phyloP scores from a whole-genome alignment of 768 basidiomycete genomes.

The Hypholoma sublateritium region DNA sequence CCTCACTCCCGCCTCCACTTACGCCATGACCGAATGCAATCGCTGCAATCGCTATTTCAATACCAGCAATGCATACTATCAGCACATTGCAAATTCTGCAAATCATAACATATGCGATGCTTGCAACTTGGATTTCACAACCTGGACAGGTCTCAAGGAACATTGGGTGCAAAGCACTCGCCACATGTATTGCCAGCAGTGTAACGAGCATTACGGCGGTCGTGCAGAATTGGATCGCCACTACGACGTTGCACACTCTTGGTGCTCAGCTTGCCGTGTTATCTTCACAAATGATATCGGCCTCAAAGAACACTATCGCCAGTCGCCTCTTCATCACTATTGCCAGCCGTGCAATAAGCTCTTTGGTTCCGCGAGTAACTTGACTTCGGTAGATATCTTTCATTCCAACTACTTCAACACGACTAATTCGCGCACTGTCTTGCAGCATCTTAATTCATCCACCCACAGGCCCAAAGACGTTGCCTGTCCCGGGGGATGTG shows the following conservation, averaged over 20 bases:
- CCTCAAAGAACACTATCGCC: conserved; percentile 48
- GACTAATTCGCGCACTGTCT: neutral
- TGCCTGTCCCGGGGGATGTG: conserved; percentile 45
- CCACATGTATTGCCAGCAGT: conserved; percentile 55
- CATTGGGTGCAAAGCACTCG: conserved; percentile 51
- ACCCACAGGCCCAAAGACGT: conserved; percentile 40
- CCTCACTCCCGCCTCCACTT: neutral
- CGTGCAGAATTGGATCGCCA: conserved; percentile 37
- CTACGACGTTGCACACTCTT: conserved; percentile 36
- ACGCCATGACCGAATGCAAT: conserved; percentile 16
- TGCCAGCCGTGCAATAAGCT: conserved; percentile 42
- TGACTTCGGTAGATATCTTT: conserved; percentile 17
- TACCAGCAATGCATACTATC: conserved; percentile 22
- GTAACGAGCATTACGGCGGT: conserved; percentile 41
- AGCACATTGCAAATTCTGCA: conserved; percentile 35
- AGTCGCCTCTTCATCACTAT: conserved; percentile 40
- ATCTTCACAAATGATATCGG: conserved; percentile 40
- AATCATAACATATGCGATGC: conserved; percentile 44
- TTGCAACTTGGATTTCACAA: conserved; percentile 47
- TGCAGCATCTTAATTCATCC: conserved; percentile 51
- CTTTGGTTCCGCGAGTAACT: conserved; percentile 37
- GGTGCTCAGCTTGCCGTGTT: conserved; percentile 40
- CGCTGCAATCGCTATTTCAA: conserved; percentile 40
- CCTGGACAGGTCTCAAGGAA: conserved; percentile 36
- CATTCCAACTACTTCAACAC: neutral